Evolutionary conservation across 257 asterid species (phyloP).

Genomic region (Ligustrum vulgare): DNA sequence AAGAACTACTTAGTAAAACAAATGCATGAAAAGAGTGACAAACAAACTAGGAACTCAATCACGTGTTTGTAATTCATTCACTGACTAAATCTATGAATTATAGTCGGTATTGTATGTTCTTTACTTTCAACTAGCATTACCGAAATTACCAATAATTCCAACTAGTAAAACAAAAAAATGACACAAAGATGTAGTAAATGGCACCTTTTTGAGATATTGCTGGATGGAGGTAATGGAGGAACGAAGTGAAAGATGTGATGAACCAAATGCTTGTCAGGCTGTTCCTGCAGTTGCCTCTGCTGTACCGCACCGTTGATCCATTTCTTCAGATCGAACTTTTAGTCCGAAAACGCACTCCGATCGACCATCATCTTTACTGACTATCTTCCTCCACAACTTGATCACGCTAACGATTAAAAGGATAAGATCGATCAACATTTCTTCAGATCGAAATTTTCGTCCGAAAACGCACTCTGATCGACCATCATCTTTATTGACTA

Average conservation of each 20-base stretch:
- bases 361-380: constrained; percentile 72
- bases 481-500: no score
- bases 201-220: constrained; percentile 76
- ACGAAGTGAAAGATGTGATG: constrained; percentile 86
- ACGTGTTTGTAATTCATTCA: no score
- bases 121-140: constrained; percentile 5
- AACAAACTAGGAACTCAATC: no score
- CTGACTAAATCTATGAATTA: no score
- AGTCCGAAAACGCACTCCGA: constrained; percentile 82
- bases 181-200: background rate
- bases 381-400: background rate
- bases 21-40: background rate
- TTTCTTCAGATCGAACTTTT: constrained; percentile 88
- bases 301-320: constrained; percentile 87
- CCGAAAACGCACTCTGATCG: no score
- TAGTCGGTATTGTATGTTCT: no score
- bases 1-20: background rate
- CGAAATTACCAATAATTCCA: background rate
- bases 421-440: no score
- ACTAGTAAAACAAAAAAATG: background rate
- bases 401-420: constrained; percentile 9
- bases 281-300: constrained; percentile 85
- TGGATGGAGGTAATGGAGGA: constrained; percentile 81
- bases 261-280: constrained; percentile 82
- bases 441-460: no score